Base-by-base conservation (phyloP, 2,329 filamentous ascomycete species). In the Colletotrichum simmondsii region DNA sequence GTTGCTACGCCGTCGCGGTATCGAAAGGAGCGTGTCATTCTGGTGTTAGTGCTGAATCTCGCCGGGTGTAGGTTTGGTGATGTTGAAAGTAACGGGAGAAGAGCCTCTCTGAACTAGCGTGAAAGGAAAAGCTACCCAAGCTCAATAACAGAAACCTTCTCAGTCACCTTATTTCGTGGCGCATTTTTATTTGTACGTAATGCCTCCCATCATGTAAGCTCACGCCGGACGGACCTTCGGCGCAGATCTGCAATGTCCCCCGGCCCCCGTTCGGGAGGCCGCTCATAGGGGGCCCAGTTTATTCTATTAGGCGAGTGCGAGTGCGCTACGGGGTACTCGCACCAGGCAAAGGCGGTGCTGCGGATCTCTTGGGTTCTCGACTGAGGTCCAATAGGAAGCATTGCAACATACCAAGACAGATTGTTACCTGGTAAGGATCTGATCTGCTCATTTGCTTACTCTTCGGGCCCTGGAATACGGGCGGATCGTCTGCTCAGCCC, bases 1-100 rank as follows among this genome's bases (percentile, higher is more conserved):
- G 69, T 69, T 6, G 72, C 72, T 16, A 74, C 72, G 54, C 72
- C 64, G 42, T 74, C 69, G 10, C 72, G 68, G 30, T 60, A 72
- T 16, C 66, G 54, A n/a, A 72, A 65, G 0, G 22, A n/a, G 10
- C 70, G 66, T 0, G 66, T 49, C 70, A 72, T 72, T 19, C 16
- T 42, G 4, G 1, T 22, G 3, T 30, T 32, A 10, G 0, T 69
- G 3, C 52, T 52, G 24, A 24, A 16, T n/a, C 28, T 28, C 4
- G 49, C 16, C n/a, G 28, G 3, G n/a, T 22, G 5, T 30, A 14
- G 12, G 35, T 6, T 22, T 12, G 32, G 7, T 19, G 14, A 3
- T 8, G 7, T n/a, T 3, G 16, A 37, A 12, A 14, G 52, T 5
- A 61, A 10, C 22, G 12, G 42, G 19, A 16, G 1, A 42, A 54